Base-by-base conservation (phyloP, 805 yeast genomes). In the Saccharomyces kudriavzevii region DNA sequence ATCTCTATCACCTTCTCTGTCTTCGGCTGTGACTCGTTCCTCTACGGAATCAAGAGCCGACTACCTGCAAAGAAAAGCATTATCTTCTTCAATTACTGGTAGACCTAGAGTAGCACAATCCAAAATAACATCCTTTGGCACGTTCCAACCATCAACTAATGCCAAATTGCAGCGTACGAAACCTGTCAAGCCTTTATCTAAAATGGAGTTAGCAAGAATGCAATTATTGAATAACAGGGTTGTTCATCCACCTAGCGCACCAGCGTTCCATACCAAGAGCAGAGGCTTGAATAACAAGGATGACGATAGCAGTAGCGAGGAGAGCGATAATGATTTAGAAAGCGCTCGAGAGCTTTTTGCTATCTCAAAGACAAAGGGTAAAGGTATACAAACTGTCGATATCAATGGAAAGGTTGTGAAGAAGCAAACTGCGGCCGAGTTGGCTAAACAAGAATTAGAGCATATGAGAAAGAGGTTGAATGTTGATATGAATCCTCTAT, bases 391-490 rank as follows among this genome's bases (percentile, higher is more conserved):
- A 52, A 68, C 69, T 8, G 62, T 74, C 6, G 83, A 75, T 60
- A 70, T 76, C 6, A 62, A 74, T 52, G 82, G 82, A 0, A 70
- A 65, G 40, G 53, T 54, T 5, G 58, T 67, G 5, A 70, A 66
- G 40, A 74, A 70, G 50, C 63, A 74, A 28, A 71, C 71, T 20
- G 69, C 70, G 10, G 70, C 78, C 14, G 74, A 74, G 30, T 67
- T 70, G 24, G 76, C 72, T 50, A 82, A 81, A 60, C 68, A 73
- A 35, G 92, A 84, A 43, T 91, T 86, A 65, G 85, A 85, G 55
- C 73, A 83, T 52, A 88, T 89, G 91, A 79, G 95, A 58, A 74
- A 79, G 58, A 77, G 98, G 58, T 73, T 92, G 52, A 83, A 85
- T 62, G 90, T 90, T 11, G 88, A 85, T 62, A 70, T 89, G 65